Percentiles rank a stretch among this genome's conserved stretches.
Conservation (phyloP, 352 stramenopile genomes). For the Pythium biforme region DNA sequence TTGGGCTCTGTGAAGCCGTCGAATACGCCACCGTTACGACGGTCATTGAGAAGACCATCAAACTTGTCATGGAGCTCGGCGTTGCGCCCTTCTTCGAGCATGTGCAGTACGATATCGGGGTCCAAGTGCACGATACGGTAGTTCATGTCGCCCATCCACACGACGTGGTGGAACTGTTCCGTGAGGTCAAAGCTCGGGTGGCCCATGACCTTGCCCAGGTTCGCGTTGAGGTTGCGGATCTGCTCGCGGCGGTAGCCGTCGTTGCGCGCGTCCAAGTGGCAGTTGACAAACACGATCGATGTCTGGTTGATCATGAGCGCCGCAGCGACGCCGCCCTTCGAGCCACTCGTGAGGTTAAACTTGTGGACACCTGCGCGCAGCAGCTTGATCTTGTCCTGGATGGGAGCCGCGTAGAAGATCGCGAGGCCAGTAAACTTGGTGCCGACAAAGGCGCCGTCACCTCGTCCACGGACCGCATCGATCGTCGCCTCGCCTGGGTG, state of each 20-base stretch:
- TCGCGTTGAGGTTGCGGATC: slow-evolving; percentile 76
- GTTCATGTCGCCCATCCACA: slow-evolving; percentile 91
- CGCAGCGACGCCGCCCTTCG: slow-evolving; percentile 77
- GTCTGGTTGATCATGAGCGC: slow-evolving; percentile 73
- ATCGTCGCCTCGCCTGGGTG: slow-evolving; percentile 65
- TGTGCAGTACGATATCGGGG: slow-evolving; percentile 70
- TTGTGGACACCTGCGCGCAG: slow-evolving; percentile 75
- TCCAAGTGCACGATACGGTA: slow-evolving; percentile 81
- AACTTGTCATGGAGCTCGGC: slow-evolving; percentile 83
- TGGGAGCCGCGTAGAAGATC: slow-evolving; percentile 61
- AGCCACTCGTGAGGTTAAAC: slow-evolving; percentile 79
- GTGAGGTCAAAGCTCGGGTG: slow-evolving; percentile 80
- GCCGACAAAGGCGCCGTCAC: slow-evolving; percentile 78
- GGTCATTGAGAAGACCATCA: slow-evolving; percentile 80
- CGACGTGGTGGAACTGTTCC: slow-evolving; percentile 87
- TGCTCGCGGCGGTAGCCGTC: slow-evolving; percentile 81
- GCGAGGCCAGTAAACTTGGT: slow-evolving; percentile 86
- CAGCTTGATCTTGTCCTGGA: slow-evolving; percentile 68
- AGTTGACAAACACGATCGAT: slow-evolving; percentile 85
- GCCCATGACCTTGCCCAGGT: slow-evolving; percentile 77
- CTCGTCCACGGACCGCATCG: slow-evolving; percentile 75
- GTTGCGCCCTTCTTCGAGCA: slow-evolving; percentile 76
- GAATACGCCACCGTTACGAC: slow-evolving; percentile 68
- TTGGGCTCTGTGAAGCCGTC: slow-evolving; percentile 79
- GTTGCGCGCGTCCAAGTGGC: slow-evolving; percentile 80